These are phyloP conservation scores for Chlorella sp. DNA, from an alignment of 139 green algal genomes.

Conservation along the genomic window DNA sequence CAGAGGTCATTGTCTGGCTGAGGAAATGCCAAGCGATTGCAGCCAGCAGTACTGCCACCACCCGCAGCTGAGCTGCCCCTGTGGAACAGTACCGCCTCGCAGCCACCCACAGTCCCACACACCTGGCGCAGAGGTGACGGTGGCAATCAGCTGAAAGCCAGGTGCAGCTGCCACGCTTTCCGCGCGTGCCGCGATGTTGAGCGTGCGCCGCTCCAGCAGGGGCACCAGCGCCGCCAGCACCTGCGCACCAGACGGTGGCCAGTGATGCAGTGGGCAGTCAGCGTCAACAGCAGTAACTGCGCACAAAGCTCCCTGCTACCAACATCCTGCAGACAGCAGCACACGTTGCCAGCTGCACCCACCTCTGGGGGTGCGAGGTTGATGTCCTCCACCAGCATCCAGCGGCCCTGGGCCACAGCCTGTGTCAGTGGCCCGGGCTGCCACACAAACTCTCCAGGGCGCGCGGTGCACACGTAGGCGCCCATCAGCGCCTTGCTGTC, in stretches of 20 bases:
- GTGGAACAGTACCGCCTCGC: no score
- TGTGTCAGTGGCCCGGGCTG: constrained; percentile 91
- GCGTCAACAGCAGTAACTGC: no score
- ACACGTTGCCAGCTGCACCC: no score
- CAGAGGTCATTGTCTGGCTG: no score
- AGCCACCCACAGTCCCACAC: neutral
- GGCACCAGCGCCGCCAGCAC: constrained; percentile 90
- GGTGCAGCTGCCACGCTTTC: constrained; percentile 70
- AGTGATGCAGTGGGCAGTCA: no score
- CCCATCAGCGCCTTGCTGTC: constrained; percentile 96
- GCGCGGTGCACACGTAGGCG: constrained; percentile 90
- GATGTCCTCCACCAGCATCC: constrained; percentile 96
- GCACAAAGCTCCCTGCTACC: no score
- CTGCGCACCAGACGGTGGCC: no score
- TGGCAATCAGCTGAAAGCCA: constrained; percentile 90
- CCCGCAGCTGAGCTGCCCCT: no score
- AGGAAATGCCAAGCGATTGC: no score
- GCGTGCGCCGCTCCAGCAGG: constrained; percentile 82
- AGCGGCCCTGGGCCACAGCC: constrained; percentile 87
- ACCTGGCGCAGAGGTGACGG: constrained; percentile 50
- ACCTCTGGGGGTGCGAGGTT: constrained; percentile 90
- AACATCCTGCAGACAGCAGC: no score
- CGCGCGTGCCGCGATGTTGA: constrained; percentile 80
- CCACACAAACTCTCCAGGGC: constrained; percentile 97
- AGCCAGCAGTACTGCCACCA: no score